These are phyloP conservation scores for Panicum hallii DNA, from an alignment of 202 grass and related monocot genomes.

Conservation along the genomic window DNA sequence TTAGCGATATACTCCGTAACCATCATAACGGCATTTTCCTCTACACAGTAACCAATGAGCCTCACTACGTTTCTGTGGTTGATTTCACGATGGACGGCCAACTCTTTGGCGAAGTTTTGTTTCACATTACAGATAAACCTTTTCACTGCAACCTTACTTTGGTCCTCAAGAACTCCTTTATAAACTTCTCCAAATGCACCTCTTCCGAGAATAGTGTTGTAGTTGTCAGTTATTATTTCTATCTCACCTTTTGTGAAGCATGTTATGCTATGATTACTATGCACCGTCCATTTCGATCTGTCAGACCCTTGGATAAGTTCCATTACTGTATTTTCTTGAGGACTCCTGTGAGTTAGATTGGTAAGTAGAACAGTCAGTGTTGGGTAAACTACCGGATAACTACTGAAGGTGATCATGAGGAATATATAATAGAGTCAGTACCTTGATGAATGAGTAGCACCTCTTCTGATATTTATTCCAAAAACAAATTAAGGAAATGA, in stretches of 20 bases:
- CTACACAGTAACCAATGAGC: conserved; percentile 25
- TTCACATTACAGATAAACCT: not conserved
- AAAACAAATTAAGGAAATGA: too few species aligned
- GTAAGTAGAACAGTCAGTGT: too few species aligned
- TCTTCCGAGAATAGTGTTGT: not conserved
- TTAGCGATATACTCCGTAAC: not conserved
- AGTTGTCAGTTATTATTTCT: not conserved
- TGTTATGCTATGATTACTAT: not conserved
- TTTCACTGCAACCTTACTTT: conserved; percentile 14
- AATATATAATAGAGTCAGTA: too few species aligned
- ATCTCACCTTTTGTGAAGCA: not conserved
- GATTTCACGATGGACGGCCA: not conserved
- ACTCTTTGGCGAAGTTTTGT: not conserved
- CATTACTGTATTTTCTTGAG: not conserved
- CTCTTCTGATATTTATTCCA: too few species aligned
- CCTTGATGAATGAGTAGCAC: too few species aligned
- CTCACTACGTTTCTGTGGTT: conserved; percentile 17
- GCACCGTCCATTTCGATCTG: not conserved
- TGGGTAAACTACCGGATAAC: not conserved
- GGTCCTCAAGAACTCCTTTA: not conserved
- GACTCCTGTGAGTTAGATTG: not conserved
- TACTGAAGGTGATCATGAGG: too few species aligned
- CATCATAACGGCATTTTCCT: conserved; percentile 2
- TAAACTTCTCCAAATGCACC: conserved; percentile 1
- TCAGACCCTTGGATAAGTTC: not conserved